A percentile compares a stretch with the other conserved stretches of the same genome.
Evolutionary conservation across 495 filamentous ascomycete genomes (phyloP).

Genomic region (Neurospora sp.): DNA sequence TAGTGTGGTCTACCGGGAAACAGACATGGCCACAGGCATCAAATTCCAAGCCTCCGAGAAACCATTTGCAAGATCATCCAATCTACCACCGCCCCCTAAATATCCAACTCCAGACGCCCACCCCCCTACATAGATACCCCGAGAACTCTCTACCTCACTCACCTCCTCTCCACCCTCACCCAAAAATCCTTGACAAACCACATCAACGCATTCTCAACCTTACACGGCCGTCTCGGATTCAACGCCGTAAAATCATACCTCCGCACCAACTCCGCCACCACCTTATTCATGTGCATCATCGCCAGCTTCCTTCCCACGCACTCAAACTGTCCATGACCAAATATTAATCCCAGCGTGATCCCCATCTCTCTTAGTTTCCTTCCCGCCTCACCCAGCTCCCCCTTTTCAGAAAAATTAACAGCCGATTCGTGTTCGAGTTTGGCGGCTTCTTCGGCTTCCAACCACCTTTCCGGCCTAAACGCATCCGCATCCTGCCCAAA

Average conservation of each 20-base stretch:
- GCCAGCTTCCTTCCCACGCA: slow-evolving; percentile 32
- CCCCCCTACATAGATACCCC: neutral
- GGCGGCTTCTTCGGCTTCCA: slow-evolving; percentile 25
- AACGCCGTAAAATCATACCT: slow-evolving; percentile 9
- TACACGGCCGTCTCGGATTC: slow-evolving; percentile 20
- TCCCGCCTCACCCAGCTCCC: neutral
- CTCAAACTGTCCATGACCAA: slow-evolving; percentile 27
- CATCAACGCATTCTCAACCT: slow-evolving; percentile 6
- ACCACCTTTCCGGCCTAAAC: slow-evolving; percentile 31
- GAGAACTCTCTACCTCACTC: neutral
- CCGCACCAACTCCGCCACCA: slow-evolving; percentile 20
- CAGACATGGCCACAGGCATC: neutral
- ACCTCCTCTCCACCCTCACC: slow-evolving; percentile 12
- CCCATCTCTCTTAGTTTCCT: slow-evolving; percentile 27
- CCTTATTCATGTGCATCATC: slow-evolving; percentile 40
- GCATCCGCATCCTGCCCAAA: slow-evolving; percentile 21
- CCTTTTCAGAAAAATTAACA: too few species aligned
- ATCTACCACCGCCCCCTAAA: neutral
- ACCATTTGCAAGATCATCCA: neutral
- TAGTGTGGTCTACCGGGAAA: neutral
- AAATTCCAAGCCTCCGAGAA: neutral
- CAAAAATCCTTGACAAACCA: slow-evolving; percentile 15
- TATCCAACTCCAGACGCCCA: neutral
- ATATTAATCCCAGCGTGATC: slow-evolving; percentile 21
- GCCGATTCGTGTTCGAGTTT: too few species aligned